A percentile compares a stretch with the other conserved stretches of the same genome.
phyloP scores from a whole-genome alignment of 2,329 filamentous ascomycete genomes.

The Tolypocladium nubicola region DNA sequence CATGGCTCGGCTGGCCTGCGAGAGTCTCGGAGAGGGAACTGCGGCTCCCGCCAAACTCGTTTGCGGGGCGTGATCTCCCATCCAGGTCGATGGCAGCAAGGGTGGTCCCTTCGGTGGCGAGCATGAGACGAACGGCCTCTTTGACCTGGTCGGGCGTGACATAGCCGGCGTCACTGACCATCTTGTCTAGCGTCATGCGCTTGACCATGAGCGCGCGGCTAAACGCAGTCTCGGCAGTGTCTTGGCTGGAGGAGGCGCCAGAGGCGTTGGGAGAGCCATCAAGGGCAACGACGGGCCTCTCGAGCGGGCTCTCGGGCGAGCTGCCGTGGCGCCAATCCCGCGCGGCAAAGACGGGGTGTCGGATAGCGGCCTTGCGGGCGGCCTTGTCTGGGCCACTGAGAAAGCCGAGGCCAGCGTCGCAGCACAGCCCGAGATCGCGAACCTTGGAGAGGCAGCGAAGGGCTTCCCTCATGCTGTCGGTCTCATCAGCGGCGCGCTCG shows the following conservation, averaged over 20 bases:
- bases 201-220: conserved; percentile 18
- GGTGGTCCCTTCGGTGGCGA: conserved; percentile 21
- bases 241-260: conserved; percentile 14
- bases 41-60: not conserved
- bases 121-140: conserved; percentile 22
- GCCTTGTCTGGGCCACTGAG: conserved; percentile 50
- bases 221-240: conserved; percentile 6
- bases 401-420: conserved; percentile 59
- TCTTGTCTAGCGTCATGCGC: conserved; percentile 21
- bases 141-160: conserved; percentile 12
- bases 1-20: not conserved
- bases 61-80: conserved; percentile 10
- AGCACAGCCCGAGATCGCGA: conserved; percentile 53
- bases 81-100: conserved; percentile 21
- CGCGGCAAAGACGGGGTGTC: conserved; percentile 23
- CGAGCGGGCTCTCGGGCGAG: not conserved
- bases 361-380: conserved; percentile 28
- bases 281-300: conserved; percentile 10
- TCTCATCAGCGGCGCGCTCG: conserved; percentile 54
- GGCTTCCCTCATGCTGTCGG: conserved; percentile 47
- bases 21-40: not conserved
- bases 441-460: conserved; percentile 45
- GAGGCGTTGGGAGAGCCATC: conserved; percentile 2
- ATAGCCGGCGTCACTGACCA: conserved; percentile 27
- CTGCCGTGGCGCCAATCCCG: conserved; percentile 12